Evolutionary conservation across 202 grass and related monocot species (phyloP), one percentile per base, ranked within the genome.

Genomic region (Hordeum pubiflorum): DNA sequence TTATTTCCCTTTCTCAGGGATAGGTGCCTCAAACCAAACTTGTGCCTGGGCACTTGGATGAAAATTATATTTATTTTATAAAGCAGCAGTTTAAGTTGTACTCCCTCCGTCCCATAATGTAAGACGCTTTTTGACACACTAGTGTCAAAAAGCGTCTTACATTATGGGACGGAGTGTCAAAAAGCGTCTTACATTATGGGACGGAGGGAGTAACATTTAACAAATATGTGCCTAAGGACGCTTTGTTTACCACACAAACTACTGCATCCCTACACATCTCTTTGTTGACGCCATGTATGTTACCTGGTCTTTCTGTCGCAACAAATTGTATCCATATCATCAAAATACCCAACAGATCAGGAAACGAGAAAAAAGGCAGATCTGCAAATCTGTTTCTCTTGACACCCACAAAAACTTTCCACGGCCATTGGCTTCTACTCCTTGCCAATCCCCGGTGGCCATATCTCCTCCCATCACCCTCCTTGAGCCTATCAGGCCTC

Each of bases 281-380:
- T 33, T 76, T 75, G 9, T 66, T 68, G 72, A 76, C 41, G 7
- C 48, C 34, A 69, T 18, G 9, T 6, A 58, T 46, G 17, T 76
- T 44, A 22, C 23, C 36, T 67, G 2, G 9, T 41, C 9, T 34
- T 82, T 82, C 37, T 82, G 80, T 82, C 26, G n/a, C 38, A 63
- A 74, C 29, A 63, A 74, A 44, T 22, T 18, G 13, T 80, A 22
- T 79, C 60, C 41, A 36, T 22, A 50, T 64, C 3, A 54, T 34
- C 41, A 13, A 31, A 10, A 80, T 69, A 73, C 21, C 67, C 67
- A 72, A 17, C 43, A 72, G n/a, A 81, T 44, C 43, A 72, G 54
- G 22, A 32, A 44, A 81, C 43, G 18, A 12, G 31, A 61, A 79
- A 48, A 44, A 48, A 8, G 22, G 50, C 26, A 61, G n/a, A 46